Evolutionary conservation across 352 stramenopile genomes (phyloP).

Genomic region (Phytophthora rubi): DNA sequence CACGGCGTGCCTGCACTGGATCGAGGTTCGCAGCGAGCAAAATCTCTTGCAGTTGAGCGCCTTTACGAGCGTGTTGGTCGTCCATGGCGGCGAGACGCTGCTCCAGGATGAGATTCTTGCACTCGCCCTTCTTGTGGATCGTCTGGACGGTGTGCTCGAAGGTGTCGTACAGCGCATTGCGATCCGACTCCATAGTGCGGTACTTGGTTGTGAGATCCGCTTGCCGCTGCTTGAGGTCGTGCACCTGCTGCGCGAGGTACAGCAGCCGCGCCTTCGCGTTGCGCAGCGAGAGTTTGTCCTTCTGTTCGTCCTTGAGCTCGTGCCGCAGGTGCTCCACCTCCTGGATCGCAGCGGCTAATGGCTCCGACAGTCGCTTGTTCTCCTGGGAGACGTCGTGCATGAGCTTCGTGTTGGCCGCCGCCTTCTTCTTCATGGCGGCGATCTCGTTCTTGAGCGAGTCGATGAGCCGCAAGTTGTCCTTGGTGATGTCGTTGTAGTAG

Average conservation of each 20-base stretch:
- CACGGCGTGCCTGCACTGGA: conserved; percentile 62
- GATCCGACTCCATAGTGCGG: conserved; percentile 78
- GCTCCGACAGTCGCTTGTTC: conserved; percentile 93
- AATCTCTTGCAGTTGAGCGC: conserved; percentile 71
- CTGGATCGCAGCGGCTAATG: conserved; percentile 81
- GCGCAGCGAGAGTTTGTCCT: conserved; percentile 90
- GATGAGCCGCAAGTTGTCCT: conserved; percentile 94
- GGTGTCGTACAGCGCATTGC: conserved; percentile 90
- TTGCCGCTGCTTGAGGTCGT: conserved; percentile 69
- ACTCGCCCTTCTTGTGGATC: conserved; percentile 92
- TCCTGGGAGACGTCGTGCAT: conserved; percentile 94
- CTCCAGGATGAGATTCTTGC: conserved; percentile 91
- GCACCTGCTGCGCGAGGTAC: conserved; percentile 75
- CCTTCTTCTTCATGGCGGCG: conserved; percentile 94
- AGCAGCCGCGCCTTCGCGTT: conserved; percentile 90
- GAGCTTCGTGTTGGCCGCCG: conserved; percentile 89
- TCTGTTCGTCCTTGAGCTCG: conserved; percentile 92
- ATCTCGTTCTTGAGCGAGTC: conserved; percentile 93
- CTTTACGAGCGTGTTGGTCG: conserved; percentile 80
- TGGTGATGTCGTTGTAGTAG: conserved; percentile 97
- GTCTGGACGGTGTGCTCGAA: conserved; percentile 91
- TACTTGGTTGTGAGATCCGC: conserved; percentile 76
- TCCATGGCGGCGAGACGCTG: conserved; percentile 80
- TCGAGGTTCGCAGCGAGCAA: conserved; percentile 80
- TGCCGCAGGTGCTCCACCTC: conserved; percentile 90